Conservation (phyloP, 2,329 filamentous ascomycete species). For the Clarireedia homoeocarpa region DNA sequence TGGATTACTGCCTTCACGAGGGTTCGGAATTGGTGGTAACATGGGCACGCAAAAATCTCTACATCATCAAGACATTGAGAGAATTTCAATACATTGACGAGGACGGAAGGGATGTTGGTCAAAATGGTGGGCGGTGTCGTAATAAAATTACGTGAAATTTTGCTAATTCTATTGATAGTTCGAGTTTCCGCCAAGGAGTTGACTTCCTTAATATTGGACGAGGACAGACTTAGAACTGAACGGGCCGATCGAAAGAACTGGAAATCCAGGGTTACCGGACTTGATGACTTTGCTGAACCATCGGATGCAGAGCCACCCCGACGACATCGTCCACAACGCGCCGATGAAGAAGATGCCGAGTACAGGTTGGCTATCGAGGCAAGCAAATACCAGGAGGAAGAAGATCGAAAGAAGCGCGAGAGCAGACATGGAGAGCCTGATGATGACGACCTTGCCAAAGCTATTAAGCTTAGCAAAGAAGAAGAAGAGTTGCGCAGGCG, state of each 20-base stretch:
- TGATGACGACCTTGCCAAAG: slow-evolving; percentile 88
- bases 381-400: slow-evolving; percentile 90
- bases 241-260: slow-evolving; percentile 86
- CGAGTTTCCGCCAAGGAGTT: slow-evolving; percentile 94
- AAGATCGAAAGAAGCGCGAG: slow-evolving; percentile 70
- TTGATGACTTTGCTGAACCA: slow-evolving; percentile 67
- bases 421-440: slow-evolving; percentile 44
- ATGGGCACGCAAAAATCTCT: slow-evolving; percentile 96
- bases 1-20: slow-evolving; percentile 97
- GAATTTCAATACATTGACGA: slow-evolving; percentile 97
- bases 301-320: slow-evolving; percentile 35
- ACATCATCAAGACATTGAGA: slow-evolving; percentile 96
- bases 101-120: slow-evolving; percentile 88
- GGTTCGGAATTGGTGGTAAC: slow-evolving; percentile 94
- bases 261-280: slow-evolving; percentile 92
- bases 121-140: slow-evolving; percentile 64
- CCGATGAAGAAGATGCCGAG: slow-evolving; percentile 82
- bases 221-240: slow-evolving; percentile 85
- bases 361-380: slow-evolving; percentile 87
- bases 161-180: slow-evolving; percentile 49
- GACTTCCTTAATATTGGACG: slow-evolving; percentile 83
- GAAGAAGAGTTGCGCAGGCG: slow-evolving; percentile 85
- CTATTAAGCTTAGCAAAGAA: slow-evolving; percentile 87
- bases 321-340: slow-evolving; percentile 39
- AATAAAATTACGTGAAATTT: not conserved